phyloP scores from a whole-genome alignment of 306 rosid species.

The Rosa lucieae region DNA sequence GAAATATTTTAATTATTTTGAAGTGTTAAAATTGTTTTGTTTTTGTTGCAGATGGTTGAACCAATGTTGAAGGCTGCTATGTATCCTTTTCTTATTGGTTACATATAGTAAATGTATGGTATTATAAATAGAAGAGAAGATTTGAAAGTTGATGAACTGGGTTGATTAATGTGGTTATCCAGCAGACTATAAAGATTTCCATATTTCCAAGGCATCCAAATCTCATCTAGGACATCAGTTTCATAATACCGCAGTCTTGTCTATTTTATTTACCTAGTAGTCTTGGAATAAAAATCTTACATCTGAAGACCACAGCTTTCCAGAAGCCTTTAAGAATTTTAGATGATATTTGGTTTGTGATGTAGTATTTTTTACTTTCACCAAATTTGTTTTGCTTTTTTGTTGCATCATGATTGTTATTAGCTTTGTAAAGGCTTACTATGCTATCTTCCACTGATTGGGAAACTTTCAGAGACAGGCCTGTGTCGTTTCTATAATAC shows the following conservation, averaged over 20 bases:
- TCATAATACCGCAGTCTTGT: not conserved
- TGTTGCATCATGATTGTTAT: not conserved
- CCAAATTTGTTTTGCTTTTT: not conserved
- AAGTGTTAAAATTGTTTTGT: constrained; percentile 6
- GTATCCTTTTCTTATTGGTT: constrained; percentile 58
- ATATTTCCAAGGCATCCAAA: not conserved
- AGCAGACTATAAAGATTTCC: not conserved
- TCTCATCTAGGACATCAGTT: not conserved
- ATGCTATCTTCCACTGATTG: not conserved
- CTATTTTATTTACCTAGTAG: not conserved
- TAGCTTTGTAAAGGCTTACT: not conserved
- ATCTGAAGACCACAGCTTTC: no score
- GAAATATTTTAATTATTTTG: constrained; percentile 1
- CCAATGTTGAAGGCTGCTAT: constrained; percentile 82
- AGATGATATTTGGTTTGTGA: no score
- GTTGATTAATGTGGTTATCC: constrained; percentile 5
- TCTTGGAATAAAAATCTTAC: no score
- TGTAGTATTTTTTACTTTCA: constrained; percentile 13
- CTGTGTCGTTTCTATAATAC: not conserved
- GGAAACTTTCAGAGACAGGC: not conserved
- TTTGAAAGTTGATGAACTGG: not conserved
- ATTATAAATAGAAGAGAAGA: not conserved
- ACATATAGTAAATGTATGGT: constrained; percentile 1
- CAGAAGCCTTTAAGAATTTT: no score
- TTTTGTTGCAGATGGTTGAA: constrained; percentile 80